Evolutionary conservation across 177 flowering plant species (phyloP), one percentile per base, ranked within the genome.

Genomic region (Vitis hybrid): DNA sequence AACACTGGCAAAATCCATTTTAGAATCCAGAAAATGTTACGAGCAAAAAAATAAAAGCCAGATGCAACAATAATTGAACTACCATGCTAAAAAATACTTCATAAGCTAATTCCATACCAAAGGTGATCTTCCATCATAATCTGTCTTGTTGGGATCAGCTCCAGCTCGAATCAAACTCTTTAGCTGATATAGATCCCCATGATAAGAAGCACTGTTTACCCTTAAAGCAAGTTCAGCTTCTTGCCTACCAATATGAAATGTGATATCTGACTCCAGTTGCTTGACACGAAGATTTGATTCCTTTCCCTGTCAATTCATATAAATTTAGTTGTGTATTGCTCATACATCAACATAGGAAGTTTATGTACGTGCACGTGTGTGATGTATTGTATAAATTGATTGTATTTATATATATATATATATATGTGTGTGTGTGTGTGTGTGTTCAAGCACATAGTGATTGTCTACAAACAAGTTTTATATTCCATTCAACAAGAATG

Each of bases 51-150:
- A 27, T 27, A 27, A 27, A 27, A 27, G 0, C 30, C 30, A 56
- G 35, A n/a, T 20, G 41, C 30, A 66, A 15, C 7, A 21, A 0
- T 2, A 54, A 30, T 21, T 9, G 32, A 11, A 41, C 54, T 15
- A 46, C n/a, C 58, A 15, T 17, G 3, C 32, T 24, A 35, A 67
- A 48, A 32, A 32, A 27, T 58, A 58, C 8, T 48, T 46, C 21
- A 35, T 11, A 60, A 60, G 58, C 32, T 20, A 9, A 60, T 53
- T 30, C 17, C 71, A 32, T 90, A 91, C 98, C 84, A 93, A 78
- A 2, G 97, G 91, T 30, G 91, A 79, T 73, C 97, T 83, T 73
- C 96, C 96, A 81, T 92, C 93, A 79, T 94, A 94, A 76, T 94
- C 98, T 17, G 81, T 81, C 78, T 84, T 91, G 70, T 83, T 81